Percentiles rank a stretch among this genome's conserved stretches.
phyloP scores from a whole-genome alignment of 768 basidiomycete species.

The Lentinula edodes region DNA sequence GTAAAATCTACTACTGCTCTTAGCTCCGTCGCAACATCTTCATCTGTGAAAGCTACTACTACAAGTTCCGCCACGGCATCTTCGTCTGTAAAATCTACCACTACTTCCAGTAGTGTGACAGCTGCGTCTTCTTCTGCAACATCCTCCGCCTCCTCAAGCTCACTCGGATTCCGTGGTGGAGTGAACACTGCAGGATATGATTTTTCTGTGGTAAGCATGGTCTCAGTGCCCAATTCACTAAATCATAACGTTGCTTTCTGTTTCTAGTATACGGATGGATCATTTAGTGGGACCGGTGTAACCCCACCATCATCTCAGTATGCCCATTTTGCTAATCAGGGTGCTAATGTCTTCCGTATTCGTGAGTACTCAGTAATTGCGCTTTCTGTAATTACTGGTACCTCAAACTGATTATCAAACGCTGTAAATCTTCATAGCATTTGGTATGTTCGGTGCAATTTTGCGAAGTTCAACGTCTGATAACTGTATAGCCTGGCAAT shows the following conservation, averaged over 20 bases:
- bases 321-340: constrained; percentile 41
- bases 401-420: too few species aligned
- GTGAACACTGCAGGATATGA: constrained; percentile 45
- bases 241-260: not conserved
- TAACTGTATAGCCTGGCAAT: constrained; percentile 39
- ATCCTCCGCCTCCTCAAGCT: constrained; percentile 8
- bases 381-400: too few species aligned
- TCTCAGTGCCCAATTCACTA: not conserved
- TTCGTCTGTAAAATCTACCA: too few species aligned
- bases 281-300: constrained; percentile 32
- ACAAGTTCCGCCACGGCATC: too few species aligned
- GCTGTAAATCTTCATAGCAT: constrained; percentile 15
- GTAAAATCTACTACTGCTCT: not conserved
- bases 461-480: constrained; percentile 9
- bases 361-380: not conserved
- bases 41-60: constrained; percentile 4
- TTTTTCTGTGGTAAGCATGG: constrained; percentile 31
- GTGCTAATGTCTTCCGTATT: constrained; percentile 41
- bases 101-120: too few species aligned
- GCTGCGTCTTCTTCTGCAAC: too few species aligned
- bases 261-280: constrained; percentile 34
- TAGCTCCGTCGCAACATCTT: constrained; percentile 15
- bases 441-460: constrained; percentile 18
- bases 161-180: constrained; percentile 36
- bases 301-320: constrained; percentile 39